Evolutionary conservation across 352 stramenopile species (phyloP), one percentile per base, ranked within the genome.

Genomic region (Phytophthora tubulina): DNA sequence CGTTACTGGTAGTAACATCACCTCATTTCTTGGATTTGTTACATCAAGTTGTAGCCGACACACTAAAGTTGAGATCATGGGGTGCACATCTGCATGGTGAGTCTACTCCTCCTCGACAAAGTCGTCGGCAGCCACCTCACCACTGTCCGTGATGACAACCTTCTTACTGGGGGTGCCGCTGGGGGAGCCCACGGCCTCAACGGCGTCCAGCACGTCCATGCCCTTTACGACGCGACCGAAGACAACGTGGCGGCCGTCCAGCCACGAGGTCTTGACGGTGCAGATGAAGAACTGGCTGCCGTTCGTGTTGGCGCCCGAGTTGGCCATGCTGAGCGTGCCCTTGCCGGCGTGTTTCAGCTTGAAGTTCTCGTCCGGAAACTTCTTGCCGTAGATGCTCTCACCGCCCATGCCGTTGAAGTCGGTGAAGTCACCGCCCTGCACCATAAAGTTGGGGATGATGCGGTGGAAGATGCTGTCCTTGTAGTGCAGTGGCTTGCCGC

Each of bases 211-310:
- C 54, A 99, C 89, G 72, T 99, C 96, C 83, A 99, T 87, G 39
- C 97, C 98, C 60, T 97, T 82, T n/a, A 98, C 69, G 10, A 99
- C 96, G 63, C 97, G 97, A 57, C 98, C 98, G 72, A 99, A 95
- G 27, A 95, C 88, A 39, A 95, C 88, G 74, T 95, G 88, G 48
- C 82, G 83, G 17, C 86, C 92, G 56, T 98, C 92, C 67, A 98
- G 80, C 91, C 91, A 97, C 73, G 89, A 91, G 6, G 92, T 97
- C 81, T 97, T 94, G 67, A 96, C 92, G 17, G 91, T 97, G 76
- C 85, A 96, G 66, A 99, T 98, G 82, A 99, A 99, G 77, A 99
- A 99, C 84, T 99, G 96, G 62, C 90, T 98, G 51, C 96, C 96
- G 84, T 99, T 99, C 38, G 91, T 95, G 80, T 95, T 95, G 42